phyloP scores from a whole-genome alignment of 2,329 filamentous ascomycete species.

The Sporothrix mexicana region DNA sequence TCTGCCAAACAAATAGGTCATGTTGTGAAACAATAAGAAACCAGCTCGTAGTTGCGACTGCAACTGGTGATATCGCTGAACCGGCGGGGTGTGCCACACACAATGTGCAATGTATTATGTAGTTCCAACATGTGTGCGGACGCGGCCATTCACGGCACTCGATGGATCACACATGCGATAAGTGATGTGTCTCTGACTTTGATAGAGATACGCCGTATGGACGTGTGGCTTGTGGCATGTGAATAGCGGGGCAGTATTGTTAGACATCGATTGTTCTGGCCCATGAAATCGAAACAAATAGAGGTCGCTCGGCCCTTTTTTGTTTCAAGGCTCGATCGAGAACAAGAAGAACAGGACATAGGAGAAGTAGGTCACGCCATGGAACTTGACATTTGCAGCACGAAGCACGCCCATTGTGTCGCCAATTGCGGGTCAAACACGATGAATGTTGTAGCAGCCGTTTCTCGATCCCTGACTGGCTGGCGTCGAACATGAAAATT shows the following conservation, averaged over 20 bases:
- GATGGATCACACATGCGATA: not conserved
- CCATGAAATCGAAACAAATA: not conserved
- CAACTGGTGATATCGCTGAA: not conserved
- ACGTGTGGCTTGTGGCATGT: not conserved
- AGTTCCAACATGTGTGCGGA: too few relatives aligned
- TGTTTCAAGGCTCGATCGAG: not conserved
- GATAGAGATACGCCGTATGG: not conserved
- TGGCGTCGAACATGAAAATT: not conserved
- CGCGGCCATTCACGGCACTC: not conserved
- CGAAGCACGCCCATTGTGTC: constrained; percentile 20
- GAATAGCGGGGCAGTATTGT: not conserved
- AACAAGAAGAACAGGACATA: not conserved
- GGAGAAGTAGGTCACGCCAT: constrained; percentile 6
- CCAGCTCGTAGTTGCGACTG: not conserved
- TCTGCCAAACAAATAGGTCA: constrained; percentile 7
- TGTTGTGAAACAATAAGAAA: constrained; percentile 13
- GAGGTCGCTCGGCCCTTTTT: not conserved
- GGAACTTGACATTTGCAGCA: not conserved
- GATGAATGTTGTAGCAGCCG: too few relatives aligned
- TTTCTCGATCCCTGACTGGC: not conserved
- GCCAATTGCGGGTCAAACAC: not conserved
- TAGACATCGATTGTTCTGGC: not conserved
- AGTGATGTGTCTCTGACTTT: not conserved
- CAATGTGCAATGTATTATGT: not conserved
- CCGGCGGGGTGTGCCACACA: not conserved